A percentile compares a stretch with the other conserved stretches of the same genome.
These are phyloP conservation scores for Kokia cookei DNA, from an alignment of 441 rosid genomes.

Conservation along the genomic window DNA sequence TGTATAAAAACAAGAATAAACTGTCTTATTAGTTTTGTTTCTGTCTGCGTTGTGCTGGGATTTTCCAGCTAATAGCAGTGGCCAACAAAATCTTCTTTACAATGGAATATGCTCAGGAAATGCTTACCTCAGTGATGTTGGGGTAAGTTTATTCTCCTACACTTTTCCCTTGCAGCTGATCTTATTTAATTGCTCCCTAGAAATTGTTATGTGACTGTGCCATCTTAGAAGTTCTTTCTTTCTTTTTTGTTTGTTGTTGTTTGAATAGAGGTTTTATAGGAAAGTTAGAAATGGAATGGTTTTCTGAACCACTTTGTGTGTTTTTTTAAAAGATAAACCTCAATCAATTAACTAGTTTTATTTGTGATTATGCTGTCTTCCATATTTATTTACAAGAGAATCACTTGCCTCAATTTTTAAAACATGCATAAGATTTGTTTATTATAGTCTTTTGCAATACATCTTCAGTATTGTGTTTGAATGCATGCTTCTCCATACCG, in stretches of 20 bases:
- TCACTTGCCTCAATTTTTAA: background rate
- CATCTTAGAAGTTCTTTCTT: background rate
- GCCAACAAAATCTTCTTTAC: slow-evolving; percentile 19
- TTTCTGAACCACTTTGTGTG: background rate
- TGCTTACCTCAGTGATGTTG: slow-evolving; percentile 18
- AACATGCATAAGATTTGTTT: background rate
- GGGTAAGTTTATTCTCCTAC: slow-evolving; percentile 34
- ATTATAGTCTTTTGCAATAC: background rate
- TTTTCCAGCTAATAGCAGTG: slow-evolving; percentile 29
- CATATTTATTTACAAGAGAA: background rate
- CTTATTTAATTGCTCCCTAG: background rate
- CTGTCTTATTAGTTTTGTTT: slow-evolving; percentile 3
- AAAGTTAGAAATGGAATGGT: background rate
- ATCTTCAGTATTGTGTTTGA: background rate
- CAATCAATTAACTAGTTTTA: background rate
- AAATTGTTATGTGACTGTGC: background rate
- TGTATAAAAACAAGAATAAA: background rate
- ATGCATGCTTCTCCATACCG: background rate
- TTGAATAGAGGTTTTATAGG: background rate
- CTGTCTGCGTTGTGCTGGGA: slow-evolving; percentile 2
- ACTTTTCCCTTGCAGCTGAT: background rate
- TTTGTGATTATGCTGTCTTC: background rate
- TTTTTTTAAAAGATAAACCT: background rate
- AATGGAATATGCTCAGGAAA: slow-evolving; percentile 10
- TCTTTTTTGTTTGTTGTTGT: background rate